Evolutionary conservation across 805 yeast species (phyloP).

Genomic region (Cyberlindnera veronae): DNA sequence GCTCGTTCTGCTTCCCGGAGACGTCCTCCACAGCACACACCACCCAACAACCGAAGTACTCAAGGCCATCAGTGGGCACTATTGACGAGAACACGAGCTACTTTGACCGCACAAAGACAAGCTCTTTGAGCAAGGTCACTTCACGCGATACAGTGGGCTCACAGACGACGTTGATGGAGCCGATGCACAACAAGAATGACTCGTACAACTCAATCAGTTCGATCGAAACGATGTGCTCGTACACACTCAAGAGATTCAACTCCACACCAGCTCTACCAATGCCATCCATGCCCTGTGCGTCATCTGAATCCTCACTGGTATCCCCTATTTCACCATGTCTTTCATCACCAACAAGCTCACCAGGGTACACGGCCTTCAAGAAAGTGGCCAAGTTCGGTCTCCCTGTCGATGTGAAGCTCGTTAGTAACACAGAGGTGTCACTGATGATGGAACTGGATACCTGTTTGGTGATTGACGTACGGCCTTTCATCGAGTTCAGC

Average conservation of each 20-base stretch:
- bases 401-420: conserved; percentile 12
- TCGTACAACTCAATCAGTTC: conserved; percentile 19
- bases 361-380: conserved; percentile 9
- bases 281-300: background rate
- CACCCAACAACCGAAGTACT: conserved; percentile 2
- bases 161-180: conserved; percentile 12
- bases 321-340: conserved; percentile 9
- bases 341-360: conserved; percentile 6
- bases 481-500: conserved; percentile 76
- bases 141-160: conserved; percentile 15
- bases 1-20: conserved; percentile 4
- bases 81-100: conserved; percentile 9
- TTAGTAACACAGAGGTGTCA: conserved; percentile 11
- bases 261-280: conserved; percentile 18
- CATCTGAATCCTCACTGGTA: background rate
- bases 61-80: conserved; percentile 7
- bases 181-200: conserved; percentile 18
- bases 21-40: background rate
- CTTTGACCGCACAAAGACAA: conserved; percentile 2
- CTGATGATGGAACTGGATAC: conserved; percentile 11
- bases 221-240: conserved; percentile 18
- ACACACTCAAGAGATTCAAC: conserved; percentile 18
- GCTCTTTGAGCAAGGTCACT: conserved; percentile 5
- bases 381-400: conserved; percentile 16
- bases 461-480: conserved; percentile 62